These are phyloP conservation scores for Byssochlamys sp. DNA, from an alignment of 2,329 filamentous ascomycete genomes.

Conservation along the genomic window DNA sequence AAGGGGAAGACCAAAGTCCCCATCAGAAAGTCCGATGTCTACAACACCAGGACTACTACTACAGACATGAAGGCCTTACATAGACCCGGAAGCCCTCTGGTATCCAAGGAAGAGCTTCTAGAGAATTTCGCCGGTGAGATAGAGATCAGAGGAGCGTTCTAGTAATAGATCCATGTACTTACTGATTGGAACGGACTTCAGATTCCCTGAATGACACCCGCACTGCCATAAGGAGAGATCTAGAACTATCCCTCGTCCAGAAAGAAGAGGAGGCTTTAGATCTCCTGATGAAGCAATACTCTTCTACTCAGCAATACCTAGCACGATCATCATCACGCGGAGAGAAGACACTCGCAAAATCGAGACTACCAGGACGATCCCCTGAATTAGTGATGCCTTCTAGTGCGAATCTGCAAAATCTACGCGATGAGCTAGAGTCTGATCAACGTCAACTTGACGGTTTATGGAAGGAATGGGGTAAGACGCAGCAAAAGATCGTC, in stretches of 20 bases:
- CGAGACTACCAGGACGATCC: not conserved
- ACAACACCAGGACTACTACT: not conserved
- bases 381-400: not conserved
- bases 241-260: not conserved
- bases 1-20: not conserved
- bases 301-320: not conserved
- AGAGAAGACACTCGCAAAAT: not conserved
- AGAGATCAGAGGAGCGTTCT: not conserved
- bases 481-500: slow-evolving; percentile 11
- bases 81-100: not conserved
- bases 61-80: not conserved
- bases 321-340: too few species aligned
- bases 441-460: slow-evolving; percentile 5
- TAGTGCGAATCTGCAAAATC: slow-evolving; percentile 1
- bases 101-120: not conserved
- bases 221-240: not conserved
- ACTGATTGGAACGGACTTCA: not conserved
- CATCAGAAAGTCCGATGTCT: not conserved
- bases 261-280: not conserved
- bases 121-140: not conserved
- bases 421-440: not conserved
- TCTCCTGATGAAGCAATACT: not conserved
- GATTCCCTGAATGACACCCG: not conserved
- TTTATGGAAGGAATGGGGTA: slow-evolving; percentile 13
- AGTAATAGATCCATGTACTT: not conserved